Base-by-base conservation (phyloP, 495 filamentous ascomycete species). In the Aspergillus affinis region DNA sequence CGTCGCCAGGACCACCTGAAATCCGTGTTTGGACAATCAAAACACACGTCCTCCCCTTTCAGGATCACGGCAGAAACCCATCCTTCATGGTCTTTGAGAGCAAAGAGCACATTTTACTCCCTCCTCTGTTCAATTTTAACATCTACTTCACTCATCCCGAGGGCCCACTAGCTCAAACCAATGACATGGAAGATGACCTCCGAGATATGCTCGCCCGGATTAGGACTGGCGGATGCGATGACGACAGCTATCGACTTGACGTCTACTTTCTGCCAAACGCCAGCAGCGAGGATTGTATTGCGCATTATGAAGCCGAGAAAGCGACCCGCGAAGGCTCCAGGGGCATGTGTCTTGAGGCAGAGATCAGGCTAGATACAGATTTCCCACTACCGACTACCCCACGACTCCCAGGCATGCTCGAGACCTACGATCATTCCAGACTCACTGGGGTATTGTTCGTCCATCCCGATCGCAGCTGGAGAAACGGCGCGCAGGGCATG, bases 61-160 rank as follows among this genome's bases (percentile, higher is more conserved):
- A n/a, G 10, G 57, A 59, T 23, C 49, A 59, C 36, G 13, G 19
- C 17, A 20, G 36, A 48, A 47, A 18, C 36, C 17, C 12, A 12
- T 53, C 57, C 3, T 59, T 46, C 49, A 59, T 53, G 57, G 49
- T 59, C 12, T 59, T 53, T 27, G 49, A 53, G 29, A 59, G 20
- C 21, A 9, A 48, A 57, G 26, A 30, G 48, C 10, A 41, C 36
- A 41, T 41, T 41, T 10, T 41, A 17, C 54, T 55, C 13, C 54
- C 54, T 3, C 54, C 54, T 7, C 41, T 55, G n/a, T 21, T 55
- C 3, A 55, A 55, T 45, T n/a, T 55, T 6, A 55, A 47, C 9
- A 26, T 55, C 19, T 55, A 55, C 36, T 47, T 55, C 20, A 55
- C 54, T 20, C 36, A 46, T 27, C 36, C 54, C n/a, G 54, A 46